Percentiles rank a stretch among this genome's conserved stretches.
Conservation (phyloP, 768 basidiomycete genomes). For the Sporobolomyces phaffii region DNA sequence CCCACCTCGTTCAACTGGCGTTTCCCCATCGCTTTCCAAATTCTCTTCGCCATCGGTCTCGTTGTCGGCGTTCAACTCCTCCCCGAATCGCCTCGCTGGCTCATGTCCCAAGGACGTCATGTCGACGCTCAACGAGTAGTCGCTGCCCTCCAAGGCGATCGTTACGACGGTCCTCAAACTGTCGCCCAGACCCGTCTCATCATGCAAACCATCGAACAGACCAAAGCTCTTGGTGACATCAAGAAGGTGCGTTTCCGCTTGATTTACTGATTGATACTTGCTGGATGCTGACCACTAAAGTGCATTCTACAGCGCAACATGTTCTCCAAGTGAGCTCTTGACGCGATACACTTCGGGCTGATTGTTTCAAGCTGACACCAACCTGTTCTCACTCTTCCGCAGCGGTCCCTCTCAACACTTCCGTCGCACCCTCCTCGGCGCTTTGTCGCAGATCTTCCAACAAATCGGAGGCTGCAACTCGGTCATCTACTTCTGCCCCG, state of each 20-base stretch:
- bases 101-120: slow-evolving; percentile 22
- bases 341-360: no score
- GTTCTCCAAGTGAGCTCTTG: slow-evolving; percentile 29
- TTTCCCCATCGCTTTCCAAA: slow-evolving; percentile 51
- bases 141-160: slow-evolving; percentile 25
- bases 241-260: slow-evolving; percentile 39
- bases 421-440: slow-evolving; percentile 55
- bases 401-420: slow-evolving; percentile 54
- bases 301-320: slow-evolving; percentile 21
- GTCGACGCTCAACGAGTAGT: slow-evolving; percentile 32
- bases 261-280: no score
- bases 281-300: no score
- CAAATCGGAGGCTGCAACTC: slow-evolving; percentile 65
- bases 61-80: slow-evolving; percentile 47
- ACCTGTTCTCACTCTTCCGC: no score
- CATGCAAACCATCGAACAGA: slow-evolving; percentile 34
- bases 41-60: slow-evolving; percentile 49
- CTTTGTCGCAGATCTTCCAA: slow-evolving; percentile 62
- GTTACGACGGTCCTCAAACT: slow-evolving; percentile 21
- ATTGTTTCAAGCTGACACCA: no score
- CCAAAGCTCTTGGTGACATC: slow-evolving; percentile 10
- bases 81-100: slow-evolving; percentile 44
- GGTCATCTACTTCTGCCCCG: slow-evolving; percentile 19
- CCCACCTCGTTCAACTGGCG: slow-evolving; percentile 47
- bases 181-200: slow-evolving; percentile 34